Evolutionary conservation across 208 protist species (phyloP), one percentile per base, ranked within the genome.

Genomic region (Borovskyia barvae): DNA sequence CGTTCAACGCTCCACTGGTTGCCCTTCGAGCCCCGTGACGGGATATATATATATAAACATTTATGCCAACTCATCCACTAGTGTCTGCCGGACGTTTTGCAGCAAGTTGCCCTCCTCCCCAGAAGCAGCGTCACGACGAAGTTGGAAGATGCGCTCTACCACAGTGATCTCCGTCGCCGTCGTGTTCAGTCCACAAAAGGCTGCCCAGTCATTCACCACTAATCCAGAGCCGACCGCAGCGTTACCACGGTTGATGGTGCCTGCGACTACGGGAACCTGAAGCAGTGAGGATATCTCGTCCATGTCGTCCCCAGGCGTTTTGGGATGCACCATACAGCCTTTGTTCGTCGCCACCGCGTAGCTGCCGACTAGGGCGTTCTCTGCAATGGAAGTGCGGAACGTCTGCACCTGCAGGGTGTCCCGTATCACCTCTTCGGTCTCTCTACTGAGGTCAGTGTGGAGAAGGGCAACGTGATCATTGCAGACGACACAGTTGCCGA

Each of bases 401-500:
- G 99, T 98, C 72, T 99, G 98, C 26, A 99, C 97, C 65, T 90
- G 92, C 20, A 99, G 84, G 12, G 96, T 94, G 76, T 99, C 98
- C 25, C 91, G 85, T n/a, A 99, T 93, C 59, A 99, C 98, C 70
- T 99, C 98, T 80, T 99, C 98, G 26, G 99, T 99, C 62, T 99
- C 98, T 19, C 91, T 82, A 66, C 99, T 99, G 14, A 99, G 53
- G 49, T 99, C 98, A 35, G 98, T 98, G 75, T 99, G 99, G 43
- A 99, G 93, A 4, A 99, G 85, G 3, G 99, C 99, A 29, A 99
- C 97, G 69, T 99, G 96, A 72, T 99, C 99, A 80, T 99, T 99
- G 69, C 93, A 98, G 2, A 97, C 96, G 46, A 99, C 98, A 46
- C 94, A 95, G 78, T 99, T 99, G 46, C 99, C 98, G 14, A 99